phyloP scores from a whole-genome alignment of 495 filamentous ascomycete genomes.

The Cladorrhinum samala region DNA sequence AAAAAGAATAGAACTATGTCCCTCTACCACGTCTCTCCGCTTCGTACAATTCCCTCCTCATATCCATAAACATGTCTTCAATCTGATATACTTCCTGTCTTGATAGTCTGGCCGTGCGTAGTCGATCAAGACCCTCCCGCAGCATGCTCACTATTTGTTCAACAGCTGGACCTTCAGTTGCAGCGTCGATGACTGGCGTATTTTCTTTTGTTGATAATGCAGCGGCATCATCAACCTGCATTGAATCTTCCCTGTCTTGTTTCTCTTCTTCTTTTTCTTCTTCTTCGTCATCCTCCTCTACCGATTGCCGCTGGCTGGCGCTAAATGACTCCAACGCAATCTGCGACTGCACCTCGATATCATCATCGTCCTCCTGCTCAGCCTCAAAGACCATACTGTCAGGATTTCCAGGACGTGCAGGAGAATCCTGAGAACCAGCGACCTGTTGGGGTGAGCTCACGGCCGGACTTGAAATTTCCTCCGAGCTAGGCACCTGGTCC shows the following conservation, averaged over 20 bases:
- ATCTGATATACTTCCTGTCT: conserved; percentile 50
- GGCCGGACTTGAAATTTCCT: neutral
- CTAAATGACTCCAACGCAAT: conserved; percentile 22
- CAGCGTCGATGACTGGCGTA: neutral
- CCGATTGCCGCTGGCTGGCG: conserved; percentile 9
- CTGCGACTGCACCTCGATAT: conserved; percentile 25
- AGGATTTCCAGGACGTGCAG: neutral
- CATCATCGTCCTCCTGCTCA: neutral
- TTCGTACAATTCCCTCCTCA: conserved; percentile 57
- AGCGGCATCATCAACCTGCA: conserved; percentile 5
- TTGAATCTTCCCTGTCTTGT: neutral
- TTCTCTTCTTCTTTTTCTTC: neutral
- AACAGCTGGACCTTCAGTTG: neutral
- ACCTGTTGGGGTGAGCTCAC: neutral
- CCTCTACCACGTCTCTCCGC: conserved; percentile 46
- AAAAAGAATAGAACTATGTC: neutral
- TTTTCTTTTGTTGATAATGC: neutral
- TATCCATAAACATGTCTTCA: conserved; percentile 63
- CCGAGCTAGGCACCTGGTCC: neutral
- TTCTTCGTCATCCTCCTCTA: conserved; percentile 10
- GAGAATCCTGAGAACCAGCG: neutral
- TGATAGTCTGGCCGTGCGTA: conserved; percentile 46
- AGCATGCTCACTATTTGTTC: conserved; percentile 45
- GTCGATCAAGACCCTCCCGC: conserved; percentile 42
- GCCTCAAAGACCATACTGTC: conserved; percentile 14